Evolutionary conservation across 805 yeast species (phyloP).

Genomic region (baker's yeast (Saccharomyces cerevisiae)): DNA sequence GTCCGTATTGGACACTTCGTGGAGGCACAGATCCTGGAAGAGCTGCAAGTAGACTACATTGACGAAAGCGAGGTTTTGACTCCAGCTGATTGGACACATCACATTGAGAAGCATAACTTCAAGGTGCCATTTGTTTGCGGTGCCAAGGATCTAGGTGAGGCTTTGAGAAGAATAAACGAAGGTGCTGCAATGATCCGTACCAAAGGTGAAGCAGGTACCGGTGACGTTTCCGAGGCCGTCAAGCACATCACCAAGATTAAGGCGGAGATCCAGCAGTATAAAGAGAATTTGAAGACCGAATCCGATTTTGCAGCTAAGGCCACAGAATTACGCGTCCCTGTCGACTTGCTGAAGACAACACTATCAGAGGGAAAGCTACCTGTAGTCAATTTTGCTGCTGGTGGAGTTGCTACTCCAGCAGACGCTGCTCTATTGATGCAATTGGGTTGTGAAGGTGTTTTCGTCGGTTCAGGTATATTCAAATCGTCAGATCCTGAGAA

Average conservation of each 20-base stretch:
- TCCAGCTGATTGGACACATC: constrained; percentile 65
- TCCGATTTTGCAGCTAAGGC: constrained; percentile 46
- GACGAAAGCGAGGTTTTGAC: constrained; percentile 82
- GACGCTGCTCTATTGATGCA: constrained; percentile 83
- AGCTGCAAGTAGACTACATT: constrained; percentile 65
- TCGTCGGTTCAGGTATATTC: constrained; percentile 74
- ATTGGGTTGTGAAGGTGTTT: constrained; percentile 70
- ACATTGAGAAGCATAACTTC: constrained; percentile 52
- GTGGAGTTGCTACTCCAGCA: constrained; percentile 82
- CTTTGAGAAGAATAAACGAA: constrained; percentile 66
- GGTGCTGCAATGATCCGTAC: constrained; percentile 86
- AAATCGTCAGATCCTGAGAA: constrained; percentile 62
- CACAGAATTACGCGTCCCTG: constrained; percentile 50
- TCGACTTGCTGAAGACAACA: constrained; percentile 39
- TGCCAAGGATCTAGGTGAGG: constrained; percentile 74
- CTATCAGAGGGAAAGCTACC: constrained; percentile 53
- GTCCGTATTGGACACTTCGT: constrained; percentile 77
- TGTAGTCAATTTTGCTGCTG: constrained; percentile 82
- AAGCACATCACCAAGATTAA: constrained; percentile 59
- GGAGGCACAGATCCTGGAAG: constrained; percentile 71
- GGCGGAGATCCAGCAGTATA: constrained; percentile 37
- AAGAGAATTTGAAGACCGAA: constrained; percentile 35
- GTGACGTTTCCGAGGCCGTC: constrained; percentile 78
- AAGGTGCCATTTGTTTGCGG: constrained; percentile 80
- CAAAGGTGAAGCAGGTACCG: constrained; percentile 87